These are phyloP conservation scores for Aspergillus taichungensis DNA, from an alignment of 495 filamentous ascomycete genomes.

Conservation along the genomic window DNA sequence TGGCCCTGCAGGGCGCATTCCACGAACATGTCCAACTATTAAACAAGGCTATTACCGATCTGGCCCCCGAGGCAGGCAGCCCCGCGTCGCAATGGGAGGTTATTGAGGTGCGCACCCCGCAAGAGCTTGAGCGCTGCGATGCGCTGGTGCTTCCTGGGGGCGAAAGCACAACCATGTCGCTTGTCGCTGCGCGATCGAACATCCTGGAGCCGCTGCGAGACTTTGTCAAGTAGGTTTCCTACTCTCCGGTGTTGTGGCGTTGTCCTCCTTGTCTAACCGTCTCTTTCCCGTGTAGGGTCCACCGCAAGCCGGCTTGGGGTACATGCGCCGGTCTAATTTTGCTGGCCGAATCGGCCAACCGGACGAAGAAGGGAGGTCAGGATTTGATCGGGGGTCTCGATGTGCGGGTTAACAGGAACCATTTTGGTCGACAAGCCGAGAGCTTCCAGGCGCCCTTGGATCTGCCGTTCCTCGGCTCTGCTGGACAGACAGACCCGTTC, in stretches of 20 bases:
- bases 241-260: background rate
- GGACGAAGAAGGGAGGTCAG: conserved; percentile 84
- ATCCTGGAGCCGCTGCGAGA: conserved; percentile 77
- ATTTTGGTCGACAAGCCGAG: conserved; percentile 90
- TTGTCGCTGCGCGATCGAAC: conserved; percentile 73
- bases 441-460: conserved; percentile 76
- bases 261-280: conserved; percentile 9
- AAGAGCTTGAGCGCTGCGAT: conserved; percentile 63
- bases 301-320: conserved; percentile 84
- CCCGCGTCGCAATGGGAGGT: conserved; percentile 45
- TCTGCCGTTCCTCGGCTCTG: conserved; percentile 56
- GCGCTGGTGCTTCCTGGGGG: conserved; percentile 88
- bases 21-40: conserved; percentile 77
- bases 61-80: conserved; percentile 16
- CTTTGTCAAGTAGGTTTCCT: conserved; percentile 76
- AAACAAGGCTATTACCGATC: conserved; percentile 47
- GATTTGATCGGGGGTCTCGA: conserved; percentile 89
- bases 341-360: conserved; percentile 79
- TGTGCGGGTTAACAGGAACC: conserved; percentile 88
- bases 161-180: conserved; percentile 87
- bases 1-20: conserved; percentile 93
- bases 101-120: conserved; percentile 68
- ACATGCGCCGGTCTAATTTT: conserved; percentile 94
- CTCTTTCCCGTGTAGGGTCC: conserved; percentile 18
- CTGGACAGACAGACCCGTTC: conserved; percentile 42